Conservation (phyloP, 73 alveolate species). For the Paramecium pentaurelia region DNA sequence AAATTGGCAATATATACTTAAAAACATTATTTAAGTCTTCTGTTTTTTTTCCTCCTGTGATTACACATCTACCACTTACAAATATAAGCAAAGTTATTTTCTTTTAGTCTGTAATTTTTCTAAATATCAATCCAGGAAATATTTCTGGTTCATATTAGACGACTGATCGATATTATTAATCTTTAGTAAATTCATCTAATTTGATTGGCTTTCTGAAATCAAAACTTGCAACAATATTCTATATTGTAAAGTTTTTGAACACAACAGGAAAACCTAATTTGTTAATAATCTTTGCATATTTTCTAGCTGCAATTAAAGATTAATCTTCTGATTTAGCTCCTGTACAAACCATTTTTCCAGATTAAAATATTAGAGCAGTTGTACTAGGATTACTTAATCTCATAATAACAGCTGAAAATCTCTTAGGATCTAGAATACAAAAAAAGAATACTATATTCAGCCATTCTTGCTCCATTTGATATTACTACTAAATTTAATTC, state of each 20-base stretch:
- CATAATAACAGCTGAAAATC: slow-evolving; percentile 99
- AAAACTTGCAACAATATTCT: slow-evolving; percentile 89
- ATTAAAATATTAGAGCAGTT: slow-evolving; percentile 93
- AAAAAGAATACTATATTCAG: slow-evolving; percentile 81
- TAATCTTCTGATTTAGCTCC: slow-evolving; percentile 97
- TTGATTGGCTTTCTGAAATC: slow-evolving; percentile 87
- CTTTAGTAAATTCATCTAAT: slow-evolving; percentile 74
- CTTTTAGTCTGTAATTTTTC: slow-evolving; percentile 77
- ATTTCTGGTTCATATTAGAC: slow-evolving; percentile 95
- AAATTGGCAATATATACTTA: slow-evolving; percentile 78
- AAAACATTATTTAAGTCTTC: slow-evolving; percentile 85
- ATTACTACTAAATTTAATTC: slow-evolving; percentile 85
- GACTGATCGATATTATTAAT: slow-evolving; percentile 61
- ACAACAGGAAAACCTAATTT: slow-evolving; percentile 86
- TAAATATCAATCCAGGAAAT: slow-evolving; percentile 96
- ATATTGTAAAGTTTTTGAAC: slow-evolving; percentile 88
- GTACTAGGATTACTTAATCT: slow-evolving; percentile 96
- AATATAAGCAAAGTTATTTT: slow-evolving; percentile 90
- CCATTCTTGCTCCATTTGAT: slow-evolving; percentile 88
- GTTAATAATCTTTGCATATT: slow-evolving; percentile 89
- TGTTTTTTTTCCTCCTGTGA: slow-evolving; percentile 95
- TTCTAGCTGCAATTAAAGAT: slow-evolving; percentile 89
- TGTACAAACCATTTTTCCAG: slow-evolving; percentile 98
- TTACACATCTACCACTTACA: slow-evolving; percentile 95
- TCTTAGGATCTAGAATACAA: slow-evolving; percentile 77